Percentiles rank a stretch among this genome's conserved stretches.
Evolutionary conservation across 2,329 filamentous ascomycete genomes (phyloP).

Genomic region (Alternaria sp.): DNA sequence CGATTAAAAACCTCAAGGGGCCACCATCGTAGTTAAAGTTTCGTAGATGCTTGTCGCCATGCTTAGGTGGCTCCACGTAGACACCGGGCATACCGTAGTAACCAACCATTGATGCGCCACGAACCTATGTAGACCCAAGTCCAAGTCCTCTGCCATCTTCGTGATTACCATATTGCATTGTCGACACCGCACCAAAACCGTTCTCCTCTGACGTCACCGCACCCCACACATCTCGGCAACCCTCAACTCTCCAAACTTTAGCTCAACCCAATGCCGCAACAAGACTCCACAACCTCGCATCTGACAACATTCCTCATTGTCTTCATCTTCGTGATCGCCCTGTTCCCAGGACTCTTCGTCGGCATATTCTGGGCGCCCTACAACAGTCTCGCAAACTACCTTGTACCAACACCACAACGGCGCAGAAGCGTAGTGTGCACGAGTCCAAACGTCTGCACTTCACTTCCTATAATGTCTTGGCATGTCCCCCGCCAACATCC

Average conservation of each 20-base stretch:
- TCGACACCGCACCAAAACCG: neutral
- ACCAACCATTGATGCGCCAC: neutral
- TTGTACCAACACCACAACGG: slow-evolving; percentile 31
- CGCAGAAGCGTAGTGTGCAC: slow-evolving; percentile 36
- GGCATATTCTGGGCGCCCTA: slow-evolving; percentile 52
- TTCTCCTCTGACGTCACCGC: slow-evolving; percentile 14
- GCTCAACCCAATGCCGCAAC: slow-evolving; percentile 30
- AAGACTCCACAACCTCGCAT: slow-evolving; percentile 43
- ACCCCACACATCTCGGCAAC: slow-evolving; percentile 13
- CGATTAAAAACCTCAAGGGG: no score
- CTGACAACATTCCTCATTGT: slow-evolving; percentile 58
- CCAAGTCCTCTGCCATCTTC: neutral
- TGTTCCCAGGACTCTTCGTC: slow-evolving; percentile 60
- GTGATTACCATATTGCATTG: neutral
- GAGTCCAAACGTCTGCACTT: slow-evolving; percentile 40
- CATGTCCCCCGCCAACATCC: slow-evolving; percentile 14
- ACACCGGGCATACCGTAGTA: neutral
- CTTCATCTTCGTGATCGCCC: slow-evolving; percentile 58
- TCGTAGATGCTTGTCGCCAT: neutral
- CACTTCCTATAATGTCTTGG: slow-evolving; percentile 44
- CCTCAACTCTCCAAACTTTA: slow-evolving; percentile 19
- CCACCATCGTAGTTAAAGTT: neutral
- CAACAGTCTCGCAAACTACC: slow-evolving; percentile 38
- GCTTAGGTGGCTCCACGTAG: neutral
- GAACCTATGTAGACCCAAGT: neutral